Evolutionary conservation across 176 grass and related monocot genomes (phyloP).

Genomic region (Avena sativa): DNA sequence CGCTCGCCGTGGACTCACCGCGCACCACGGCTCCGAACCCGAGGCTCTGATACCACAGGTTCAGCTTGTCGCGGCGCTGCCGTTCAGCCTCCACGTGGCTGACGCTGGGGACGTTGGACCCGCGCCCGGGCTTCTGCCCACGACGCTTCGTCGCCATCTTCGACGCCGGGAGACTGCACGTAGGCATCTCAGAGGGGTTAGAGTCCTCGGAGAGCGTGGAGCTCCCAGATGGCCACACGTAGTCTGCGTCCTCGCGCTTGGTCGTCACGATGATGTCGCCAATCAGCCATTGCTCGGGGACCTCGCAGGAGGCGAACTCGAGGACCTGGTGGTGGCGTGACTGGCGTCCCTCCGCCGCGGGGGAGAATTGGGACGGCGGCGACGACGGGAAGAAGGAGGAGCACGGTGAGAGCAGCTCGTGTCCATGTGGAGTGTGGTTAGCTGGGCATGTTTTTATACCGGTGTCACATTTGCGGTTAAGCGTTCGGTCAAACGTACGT

Average conservation of each 20-base stretch:
- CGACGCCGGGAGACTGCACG: not conserved
- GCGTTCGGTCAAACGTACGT: not conserved
- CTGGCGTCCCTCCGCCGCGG: not conserved
- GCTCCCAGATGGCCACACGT: not conserved
- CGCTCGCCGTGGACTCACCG: too few species aligned
- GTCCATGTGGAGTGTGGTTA: not conserved
- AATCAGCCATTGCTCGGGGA: slow-evolving; percentile 7
- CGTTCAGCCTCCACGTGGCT: not conserved
- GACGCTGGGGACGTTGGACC: not conserved
- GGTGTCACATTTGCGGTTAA: not conserved
- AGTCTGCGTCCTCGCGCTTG: not conserved
- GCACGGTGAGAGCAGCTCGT: not conserved
- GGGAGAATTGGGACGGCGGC: not conserved
- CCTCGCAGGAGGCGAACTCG: not conserved
- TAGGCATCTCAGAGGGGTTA: too few species aligned
- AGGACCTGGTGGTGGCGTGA: not conserved
- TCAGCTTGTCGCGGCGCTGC: too few species aligned
- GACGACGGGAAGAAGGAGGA: not conserved
- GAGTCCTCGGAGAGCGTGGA: not conserved
- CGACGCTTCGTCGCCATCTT: not conserved
- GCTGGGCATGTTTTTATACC: not conserved
- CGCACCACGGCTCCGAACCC: too few species aligned
- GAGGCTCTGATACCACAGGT: too few species aligned
- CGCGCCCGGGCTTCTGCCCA: not conserved
- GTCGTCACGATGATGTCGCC: not conserved